Conservation (phyloP, 208 protist genomes). For the Phytomonas serpens region DNA sequence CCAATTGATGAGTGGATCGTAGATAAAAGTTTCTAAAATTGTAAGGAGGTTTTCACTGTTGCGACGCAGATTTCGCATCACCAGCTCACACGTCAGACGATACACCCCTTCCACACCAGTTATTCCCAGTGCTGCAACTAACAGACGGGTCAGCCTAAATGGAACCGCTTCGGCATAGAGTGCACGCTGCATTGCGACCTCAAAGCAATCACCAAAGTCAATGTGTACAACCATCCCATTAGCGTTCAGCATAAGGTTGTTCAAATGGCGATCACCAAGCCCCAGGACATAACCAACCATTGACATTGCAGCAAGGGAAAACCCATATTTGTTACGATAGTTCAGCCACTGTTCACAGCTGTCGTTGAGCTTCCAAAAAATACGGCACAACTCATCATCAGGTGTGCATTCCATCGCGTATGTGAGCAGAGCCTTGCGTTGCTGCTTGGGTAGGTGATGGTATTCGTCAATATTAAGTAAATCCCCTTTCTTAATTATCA, state of each 20-base stretch:
- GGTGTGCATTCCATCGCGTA: slow-evolving; percentile 92
- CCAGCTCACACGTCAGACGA: slow-evolving; percentile 95
- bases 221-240: slow-evolving; percentile 99
- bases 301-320: slow-evolving; percentile 98
- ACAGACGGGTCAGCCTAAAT: slow-evolving; percentile 99
- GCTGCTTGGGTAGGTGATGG: slow-evolving; percentile 61
- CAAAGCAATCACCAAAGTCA: slow-evolving; percentile 99
- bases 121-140: slow-evolving; percentile 98
- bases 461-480: slow-evolving; percentile 81
- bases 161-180: slow-evolving; percentile 99
- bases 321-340: slow-evolving; percentile 97
- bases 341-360: slow-evolving; percentile 98
- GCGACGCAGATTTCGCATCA: slow-evolving; percentile 97
- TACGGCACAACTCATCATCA: slow-evolving; percentile 93
- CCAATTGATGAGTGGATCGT: slow-evolving; percentile 99
- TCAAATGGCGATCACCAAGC: slow-evolving; percentile 98
- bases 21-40: slow-evolving; percentile 99
- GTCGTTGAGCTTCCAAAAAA: slow-evolving; percentile 96
- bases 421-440: slow-evolving; percentile 85
- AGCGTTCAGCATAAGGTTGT: slow-evolving; percentile 99
- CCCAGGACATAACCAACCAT: slow-evolving; percentile 94
- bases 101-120: slow-evolving; percentile 98
- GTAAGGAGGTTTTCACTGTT: slow-evolving; percentile 98
- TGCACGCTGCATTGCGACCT: slow-evolving; percentile 98
- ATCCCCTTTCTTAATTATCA: slow-evolving; percentile 64